Evolutionary conservation across 23 red algal genomes (phyloP).

Genomic region (Agarophyton chilense): DNA sequence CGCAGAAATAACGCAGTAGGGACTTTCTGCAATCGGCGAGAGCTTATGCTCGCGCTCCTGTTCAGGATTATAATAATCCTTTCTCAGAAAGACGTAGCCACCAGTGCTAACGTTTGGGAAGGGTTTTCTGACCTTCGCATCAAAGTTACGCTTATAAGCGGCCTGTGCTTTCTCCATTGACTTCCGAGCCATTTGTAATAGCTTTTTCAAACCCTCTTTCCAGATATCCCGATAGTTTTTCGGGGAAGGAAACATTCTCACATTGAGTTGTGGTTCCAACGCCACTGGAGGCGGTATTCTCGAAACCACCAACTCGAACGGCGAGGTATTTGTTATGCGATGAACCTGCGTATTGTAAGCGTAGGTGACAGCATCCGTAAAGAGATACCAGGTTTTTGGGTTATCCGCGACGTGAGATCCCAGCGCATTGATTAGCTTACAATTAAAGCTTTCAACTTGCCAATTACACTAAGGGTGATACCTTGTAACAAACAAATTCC

Average conservation of each 20-base stretch:
- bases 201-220: not conserved
- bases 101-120: not conserved
- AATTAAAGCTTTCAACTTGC: constrained; percentile 45
- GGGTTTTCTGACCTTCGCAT: not conserved
- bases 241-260: not conserved
- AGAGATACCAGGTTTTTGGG: not conserved
- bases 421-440: not conserved
- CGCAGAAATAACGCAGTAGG: not conserved
- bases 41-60: constrained; percentile 2
- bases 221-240: not conserved
- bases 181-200: not conserved
- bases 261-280: not conserved
- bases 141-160: not conserved
- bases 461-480: constrained; percentile 42
- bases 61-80: not conserved
- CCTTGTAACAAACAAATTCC: constrained; percentile 26
- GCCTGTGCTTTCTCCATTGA: not conserved
- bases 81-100: not conserved
- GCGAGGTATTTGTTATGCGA: not conserved
- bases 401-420: not conserved
- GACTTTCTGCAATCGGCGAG: constrained; percentile 4
- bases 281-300: not conserved
- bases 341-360: constrained; percentile 26
- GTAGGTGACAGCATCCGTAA: not conserved
- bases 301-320: constrained; percentile 5